phyloP scores from a whole-genome alignment of 106 monocot genomes.

The Dioscorea alata region DNA sequence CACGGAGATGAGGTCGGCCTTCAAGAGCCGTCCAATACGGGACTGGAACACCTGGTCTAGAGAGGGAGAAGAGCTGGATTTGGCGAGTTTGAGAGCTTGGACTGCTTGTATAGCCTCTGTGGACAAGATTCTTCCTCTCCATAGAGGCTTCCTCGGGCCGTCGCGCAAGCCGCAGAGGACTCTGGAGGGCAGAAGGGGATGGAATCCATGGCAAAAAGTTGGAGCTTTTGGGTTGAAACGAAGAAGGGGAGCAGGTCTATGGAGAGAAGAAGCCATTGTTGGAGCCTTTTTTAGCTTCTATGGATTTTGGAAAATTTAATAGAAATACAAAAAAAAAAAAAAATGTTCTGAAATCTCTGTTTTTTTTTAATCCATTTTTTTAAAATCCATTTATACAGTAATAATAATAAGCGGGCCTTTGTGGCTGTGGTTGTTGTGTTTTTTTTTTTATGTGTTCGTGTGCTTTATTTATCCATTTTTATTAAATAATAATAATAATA shows the following conservation, averaged over 20 bases:
- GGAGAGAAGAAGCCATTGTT: neutral
- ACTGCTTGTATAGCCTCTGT: slow-evolving; percentile 79
- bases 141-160: slow-evolving; percentile 41
- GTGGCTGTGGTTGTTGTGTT: too few relatives aligned
- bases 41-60: slow-evolving; percentile 21
- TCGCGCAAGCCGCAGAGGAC: slow-evolving; percentile 56
- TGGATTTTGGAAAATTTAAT: too few relatives aligned
- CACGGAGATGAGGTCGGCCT: slow-evolving; percentile 46
- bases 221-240: neutral
- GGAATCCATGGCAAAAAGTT: neutral
- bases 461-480: too few relatives aligned
- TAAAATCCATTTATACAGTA: too few relatives aligned
- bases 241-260: neutral
- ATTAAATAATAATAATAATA: too few relatives aligned
- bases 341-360: too few relatives aligned
- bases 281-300: too few relatives aligned
- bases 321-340: too few relatives aligned
- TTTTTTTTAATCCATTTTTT: too few relatives aligned
- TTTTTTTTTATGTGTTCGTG: too few relatives aligned
- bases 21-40: slow-evolving; percentile 38
- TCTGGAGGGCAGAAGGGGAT: neutral
- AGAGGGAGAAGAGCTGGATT: slow-evolving; percentile 1
- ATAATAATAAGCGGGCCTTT: too few relatives aligned
- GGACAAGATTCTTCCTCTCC: slow-evolving; percentile 46
- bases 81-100: slow-evolving; percentile 64